Evolutionary conservation across 139 green algal species (phyloP), one percentile per base, ranked within the genome.

Genomic region (Eudorina sp.): DNA sequence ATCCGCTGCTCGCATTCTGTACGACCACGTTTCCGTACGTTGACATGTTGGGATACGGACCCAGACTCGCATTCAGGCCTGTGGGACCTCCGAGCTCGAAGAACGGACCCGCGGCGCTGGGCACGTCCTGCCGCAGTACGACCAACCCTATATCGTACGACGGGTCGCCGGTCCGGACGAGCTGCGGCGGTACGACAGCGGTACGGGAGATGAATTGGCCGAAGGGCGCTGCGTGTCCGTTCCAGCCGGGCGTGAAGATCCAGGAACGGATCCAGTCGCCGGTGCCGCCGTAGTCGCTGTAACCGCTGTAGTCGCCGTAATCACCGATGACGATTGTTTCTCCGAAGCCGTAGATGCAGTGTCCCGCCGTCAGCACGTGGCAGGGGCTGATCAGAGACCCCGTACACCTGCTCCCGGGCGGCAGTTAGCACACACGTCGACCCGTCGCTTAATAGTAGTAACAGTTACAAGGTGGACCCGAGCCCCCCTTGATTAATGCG

Each of bases 361-460:
- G 81, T 13, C 64, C 81, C 4, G 81, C 81, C 16, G 81, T 87
- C 19, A 87, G 31, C 31, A 87, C 81, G 46, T 87, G 81, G 81
- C 81, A 87, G 45, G 21, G 0, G 64, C 81, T 87, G 81, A 87
- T 87, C 0, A 87, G 81, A 2, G 64, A 62, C 23, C 81, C 81
- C 8, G 81, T 87, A 46, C 81, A 87, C 64, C 81, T 87, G 62
- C 55, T 23, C 55, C 4, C 55, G 23, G 55, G 27, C 5, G 23
- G 55, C 3, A 5, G 29, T 66, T 25, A 66, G 55, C 29, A 6
- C 4, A 25, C 23, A 34, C 23, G 55, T 66, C 8, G 8, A 25
- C 27, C 23, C 23, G 7, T 5, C 4, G 8, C 7, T 66, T 66
- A 3, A 66, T 34, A 23, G 7, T 25, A 23, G 7, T 66, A 25